phyloP scores from a whole-genome alignment of 2,329 filamentous ascomycete species.

The Cercospora nicotianae region DNA sequence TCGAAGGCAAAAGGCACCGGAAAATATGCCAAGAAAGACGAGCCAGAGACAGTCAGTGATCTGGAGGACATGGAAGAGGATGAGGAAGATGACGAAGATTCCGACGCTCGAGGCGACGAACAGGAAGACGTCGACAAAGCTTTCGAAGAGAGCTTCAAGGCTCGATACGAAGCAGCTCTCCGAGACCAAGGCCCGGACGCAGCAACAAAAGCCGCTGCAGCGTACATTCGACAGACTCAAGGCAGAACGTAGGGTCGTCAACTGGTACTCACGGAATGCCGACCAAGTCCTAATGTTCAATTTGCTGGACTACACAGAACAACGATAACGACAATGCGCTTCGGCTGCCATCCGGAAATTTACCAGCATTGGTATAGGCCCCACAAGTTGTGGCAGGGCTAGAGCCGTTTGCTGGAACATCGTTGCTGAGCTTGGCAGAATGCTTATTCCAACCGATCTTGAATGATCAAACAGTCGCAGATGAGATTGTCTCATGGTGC shows the following conservation, averaged over 20 bases:
- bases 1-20: conserved; percentile 39
- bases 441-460: background rate
- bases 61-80: conserved; percentile 56
- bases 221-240: conserved; percentile 27
- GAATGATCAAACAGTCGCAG: background rate
- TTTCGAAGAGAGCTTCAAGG: conserved; percentile 67
- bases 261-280: background rate
- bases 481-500: background rate
- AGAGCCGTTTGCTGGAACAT: background rate
- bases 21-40: conserved; percentile 43
- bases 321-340: background rate
- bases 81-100: conserved; percentile 41
- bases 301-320: background rate
- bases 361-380: background rate
- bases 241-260: background rate
- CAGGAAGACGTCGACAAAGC: conserved; percentile 58
- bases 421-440: background rate
- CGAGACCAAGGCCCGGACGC: conserved; percentile 32
- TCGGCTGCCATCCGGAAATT: background rate
- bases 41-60: conserved; percentile 54
- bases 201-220: conserved; percentile 20
- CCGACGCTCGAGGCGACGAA: conserved; percentile 54
- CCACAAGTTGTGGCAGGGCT: background rate
- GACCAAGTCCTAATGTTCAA: background rate
- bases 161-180: conserved; percentile 75